Evolutionary conservation across 192 early-diverging fungal species (phyloP), one percentile per base, ranked within the genome.

Genomic region (Linnemannia hyalina): DNA sequence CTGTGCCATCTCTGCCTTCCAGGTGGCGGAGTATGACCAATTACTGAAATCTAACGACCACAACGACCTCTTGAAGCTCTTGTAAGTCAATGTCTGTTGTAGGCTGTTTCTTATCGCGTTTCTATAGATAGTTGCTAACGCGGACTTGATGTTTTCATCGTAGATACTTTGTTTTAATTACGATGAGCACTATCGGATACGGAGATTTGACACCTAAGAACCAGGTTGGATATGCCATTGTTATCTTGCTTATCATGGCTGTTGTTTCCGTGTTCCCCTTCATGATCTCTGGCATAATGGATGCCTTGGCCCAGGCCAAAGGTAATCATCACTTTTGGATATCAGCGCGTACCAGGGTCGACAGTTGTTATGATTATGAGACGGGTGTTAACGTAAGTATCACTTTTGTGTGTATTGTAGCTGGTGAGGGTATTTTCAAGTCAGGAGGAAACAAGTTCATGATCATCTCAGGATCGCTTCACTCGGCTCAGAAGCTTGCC

Each of bases 111-210:
- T 1, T 15, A 15, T 68, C 32, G 6, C 3, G 3, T 68, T 16
- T 6, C 26, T 32, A 22, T 1, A 13, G 13, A 1, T 46, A 15
- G 44, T 52, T 52, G 15, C 49, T 52, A 52, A 52, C 49, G 49
- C 49, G 15, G 4, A 4, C 20, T 1, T 20, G 2, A 52, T 18
- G 49, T 52, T 52, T 22, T 52, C 6, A 5, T 20, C 18, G 8
- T 80, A 84, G 82, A 29, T 92, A 94, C 75, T 93, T 95, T 88
- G 89, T 93, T 8, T 88, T 94, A 78, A 93, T 94, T 72, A 94
- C 93, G 4, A 85, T 93, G 74, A 91, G 92, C 46, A 95, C 95
- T 4, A 92, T 95, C 49, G 95, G 95, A 38, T 95, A 95, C 80
- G 95, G 95, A n/a, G 94, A 95, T 74, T 83, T 95, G 44, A 91